These are phyloP conservation scores for Torulaspora pretoriensis DNA, from an alignment of 1,139 yeast genomes.

Conservation along the genomic window DNA sequence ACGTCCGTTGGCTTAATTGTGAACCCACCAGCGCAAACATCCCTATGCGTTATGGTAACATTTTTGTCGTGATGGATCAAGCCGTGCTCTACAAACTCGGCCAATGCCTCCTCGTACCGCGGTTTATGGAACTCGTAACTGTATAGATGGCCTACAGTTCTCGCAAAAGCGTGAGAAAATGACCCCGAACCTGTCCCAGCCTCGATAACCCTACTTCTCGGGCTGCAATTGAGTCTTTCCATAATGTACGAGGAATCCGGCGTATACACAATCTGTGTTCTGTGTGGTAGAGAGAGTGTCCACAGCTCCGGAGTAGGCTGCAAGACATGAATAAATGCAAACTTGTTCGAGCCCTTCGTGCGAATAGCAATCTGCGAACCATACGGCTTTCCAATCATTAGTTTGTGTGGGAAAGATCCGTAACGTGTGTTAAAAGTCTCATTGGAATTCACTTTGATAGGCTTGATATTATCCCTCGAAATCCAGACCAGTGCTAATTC, in stretches of 20 bases:
- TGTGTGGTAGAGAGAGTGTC: slow-evolving; percentile 90
- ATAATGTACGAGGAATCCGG: slow-evolving; percentile 91
- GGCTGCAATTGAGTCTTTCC: slow-evolving; percentile 68
- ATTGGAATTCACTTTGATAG: slow-evolving; percentile 58
- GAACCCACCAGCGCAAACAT: slow-evolving; percentile 88
- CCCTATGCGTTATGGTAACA: slow-evolving; percentile 75
- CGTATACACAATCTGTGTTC: slow-evolving; percentile 96
- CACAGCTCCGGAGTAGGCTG: slow-evolving; percentile 95
- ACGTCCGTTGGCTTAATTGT: slow-evolving; percentile 41
- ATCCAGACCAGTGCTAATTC: slow-evolving; percentile 84
- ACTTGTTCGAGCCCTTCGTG: slow-evolving; percentile 49
- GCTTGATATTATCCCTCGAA: slow-evolving; percentile 74
- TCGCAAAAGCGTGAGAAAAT: slow-evolving; percentile 86
- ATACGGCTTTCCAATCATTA: slow-evolving; percentile 75
- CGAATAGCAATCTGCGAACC: slow-evolving; percentile 82
- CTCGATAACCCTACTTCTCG: slow-evolving; percentile 80
- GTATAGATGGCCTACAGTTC: slow-evolving; percentile 75
- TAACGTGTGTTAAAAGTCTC: slow-evolving; percentile 74
- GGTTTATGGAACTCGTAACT: slow-evolving; percentile 91
- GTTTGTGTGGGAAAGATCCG: slow-evolving; percentile 79
- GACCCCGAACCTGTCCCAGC: slow-evolving; percentile 99
- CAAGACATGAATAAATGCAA: slow-evolving; percentile 81
- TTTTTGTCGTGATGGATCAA: slow-evolving; percentile 43
- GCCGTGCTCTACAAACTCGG: slow-evolving; percentile 73
- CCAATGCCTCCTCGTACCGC: slow-evolving; percentile 70